A percentile compares a stretch with the other conserved stretches of the same genome.
These are phyloP conservation scores for Eustoma russellianum DNA, from an alignment of 257 asterid genomes.

Conservation along the genomic window DNA sequence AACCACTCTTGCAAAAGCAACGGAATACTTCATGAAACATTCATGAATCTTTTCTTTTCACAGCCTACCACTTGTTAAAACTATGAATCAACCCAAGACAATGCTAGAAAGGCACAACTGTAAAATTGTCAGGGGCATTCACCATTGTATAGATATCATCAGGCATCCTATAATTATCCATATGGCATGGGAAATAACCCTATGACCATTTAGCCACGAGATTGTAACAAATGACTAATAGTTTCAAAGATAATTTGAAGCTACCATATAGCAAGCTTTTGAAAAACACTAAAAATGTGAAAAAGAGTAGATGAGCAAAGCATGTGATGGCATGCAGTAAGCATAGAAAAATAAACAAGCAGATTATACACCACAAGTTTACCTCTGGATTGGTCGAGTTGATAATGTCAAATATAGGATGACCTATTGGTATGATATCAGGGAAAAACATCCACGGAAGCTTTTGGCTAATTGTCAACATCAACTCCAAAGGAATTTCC, in stretches of 20 bases:
- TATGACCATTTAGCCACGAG: too few species aligned
- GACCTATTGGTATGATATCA: slow-evolving; percentile 84
- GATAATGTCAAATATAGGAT: slow-evolving; percentile 90
- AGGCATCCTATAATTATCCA: too few species aligned
- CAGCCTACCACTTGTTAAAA: too few species aligned
- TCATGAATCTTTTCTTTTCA: too few species aligned
- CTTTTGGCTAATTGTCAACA: slow-evolving; percentile 88
- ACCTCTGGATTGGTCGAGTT: slow-evolving; percentile 97
- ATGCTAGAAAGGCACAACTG: too few species aligned
- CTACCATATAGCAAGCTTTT: background rate
- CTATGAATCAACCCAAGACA: too few species aligned
- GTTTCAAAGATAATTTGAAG: background rate
- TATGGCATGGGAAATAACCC: too few species aligned
- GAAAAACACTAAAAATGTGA: background rate
- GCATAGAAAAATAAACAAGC: slow-evolving; percentile 5
- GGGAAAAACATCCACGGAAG: slow-evolving; percentile 99
- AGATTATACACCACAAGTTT: slow-evolving; percentile 14
- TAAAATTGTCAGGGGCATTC: too few species aligned
- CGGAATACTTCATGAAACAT: too few species aligned
- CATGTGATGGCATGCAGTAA: background rate
- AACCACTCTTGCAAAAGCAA: slow-evolving; percentile 1
- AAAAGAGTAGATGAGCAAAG: background rate
- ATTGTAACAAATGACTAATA: too few species aligned
- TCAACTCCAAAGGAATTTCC: slow-evolving; percentile 95
- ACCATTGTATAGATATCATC: too few species aligned